Evolutionary conservation across 1,284 basidiomycete species (phyloP), one percentile per base, ranked within the genome.

Genomic region (Melanopsichium pennsylvanicum): DNA sequence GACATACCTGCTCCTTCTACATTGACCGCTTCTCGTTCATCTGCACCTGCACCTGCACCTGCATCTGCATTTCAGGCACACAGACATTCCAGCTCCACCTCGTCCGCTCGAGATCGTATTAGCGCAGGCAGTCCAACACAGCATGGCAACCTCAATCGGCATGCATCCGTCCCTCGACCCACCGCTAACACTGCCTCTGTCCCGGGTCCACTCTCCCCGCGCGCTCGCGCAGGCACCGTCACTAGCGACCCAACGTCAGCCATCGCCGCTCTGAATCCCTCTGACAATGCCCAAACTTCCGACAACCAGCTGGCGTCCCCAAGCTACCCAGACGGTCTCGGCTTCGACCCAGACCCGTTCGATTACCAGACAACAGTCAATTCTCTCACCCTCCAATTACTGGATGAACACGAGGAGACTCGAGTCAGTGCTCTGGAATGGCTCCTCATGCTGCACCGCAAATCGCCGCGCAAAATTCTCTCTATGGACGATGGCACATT

Each of bases 361-460:
- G 93, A 97, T 80, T 96, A 96, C 76, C 89, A 91, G 68, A 86
- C 88, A 18, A 97, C 93, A 0, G 93, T 98, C 47, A 92, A 91
- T 76, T 90, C 91, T 40, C 83, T 99, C 63, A 97, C 93, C 1
- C 84, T 96, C 46, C 93, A 97, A 76, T 93, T 99, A 78, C 81
- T 97, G 80, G 94, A 92, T 81, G 93, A 97, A 81, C 92, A 93
- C 78, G 95, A 96, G 76, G 93, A 97, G 79, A 97, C 96, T 1
- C 85, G 95, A 35, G 91, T 98, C 6, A 92, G 93, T 21, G 93
- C 95, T 4, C 84, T 99, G 69, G 93, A 96, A 83, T 99, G 96
- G 96, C 84, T 99, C 26, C 88, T 97, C 44, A 99, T 99, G 96
- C 84, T 99, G 47, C 96, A 99, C 82, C 90, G 93, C 79, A 97